Conservation (phyloP, 306 rosid species). For the Leucaena leucocephala region DNA sequence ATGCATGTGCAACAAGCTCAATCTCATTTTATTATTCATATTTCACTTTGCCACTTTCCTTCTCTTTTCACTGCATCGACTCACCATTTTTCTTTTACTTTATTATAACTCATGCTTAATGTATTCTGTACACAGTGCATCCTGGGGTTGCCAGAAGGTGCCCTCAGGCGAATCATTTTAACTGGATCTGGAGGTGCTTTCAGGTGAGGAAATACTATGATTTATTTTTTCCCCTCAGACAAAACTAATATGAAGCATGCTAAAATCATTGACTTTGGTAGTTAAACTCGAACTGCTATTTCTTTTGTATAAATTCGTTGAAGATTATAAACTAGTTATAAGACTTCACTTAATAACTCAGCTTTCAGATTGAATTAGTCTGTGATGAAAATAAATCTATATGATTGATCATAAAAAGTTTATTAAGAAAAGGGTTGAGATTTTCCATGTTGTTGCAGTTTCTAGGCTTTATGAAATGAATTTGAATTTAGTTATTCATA, state of each 20-base stretch:
- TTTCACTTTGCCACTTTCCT: neutral
- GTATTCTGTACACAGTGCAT: constrained; percentile 66
- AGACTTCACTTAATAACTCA: neutral
- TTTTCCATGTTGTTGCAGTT: constrained; percentile 3
- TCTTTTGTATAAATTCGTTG: neutral
- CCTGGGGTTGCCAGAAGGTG: constrained; percentile 90
- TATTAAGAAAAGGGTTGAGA: neutral
- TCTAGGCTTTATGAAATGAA: constrained; percentile 15
- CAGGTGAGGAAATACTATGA: constrained; percentile 56
- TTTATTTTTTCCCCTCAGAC: neutral
- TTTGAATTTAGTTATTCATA: constrained; percentile 1
- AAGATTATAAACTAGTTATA: neutral
- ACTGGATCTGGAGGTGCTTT: constrained; percentile 99
- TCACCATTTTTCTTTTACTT: constrained; percentile 20
- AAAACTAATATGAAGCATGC: neutral
- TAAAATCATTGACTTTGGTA: neutral
- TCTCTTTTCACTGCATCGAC: constrained; percentile 15
- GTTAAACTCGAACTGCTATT: neutral
- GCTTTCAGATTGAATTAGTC: neutral
- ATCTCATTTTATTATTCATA: neutral
- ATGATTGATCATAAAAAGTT: neutral
- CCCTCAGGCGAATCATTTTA: constrained; percentile 81
- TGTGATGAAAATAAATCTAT: too few relatives aligned
- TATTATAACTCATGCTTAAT: neutral
- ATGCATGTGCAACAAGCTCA: neutral